Percentiles rank a stretch among this genome's conserved stretches.
phyloP scores from a whole-genome alignment of 179 eudicot genomes.

The Patellifolia procumbens region DNA sequence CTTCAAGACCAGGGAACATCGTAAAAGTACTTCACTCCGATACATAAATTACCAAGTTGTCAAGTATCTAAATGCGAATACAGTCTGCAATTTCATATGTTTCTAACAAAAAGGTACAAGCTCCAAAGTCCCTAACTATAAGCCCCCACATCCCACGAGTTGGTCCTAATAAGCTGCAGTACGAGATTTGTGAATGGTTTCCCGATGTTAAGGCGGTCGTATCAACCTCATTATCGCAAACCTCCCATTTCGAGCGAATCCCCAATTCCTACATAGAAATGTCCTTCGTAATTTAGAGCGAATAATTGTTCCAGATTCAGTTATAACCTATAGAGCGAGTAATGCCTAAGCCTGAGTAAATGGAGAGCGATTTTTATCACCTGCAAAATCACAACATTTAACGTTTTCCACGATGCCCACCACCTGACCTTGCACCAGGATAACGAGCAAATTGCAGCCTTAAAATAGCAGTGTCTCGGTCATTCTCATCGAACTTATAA shows the following conservation, averaged over 20 bases:
- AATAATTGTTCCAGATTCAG: slow-evolving; percentile 19
- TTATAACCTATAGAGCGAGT: slow-evolving; percentile 33
- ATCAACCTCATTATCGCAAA: slow-evolving; percentile 37
- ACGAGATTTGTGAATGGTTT: slow-evolving; percentile 23
- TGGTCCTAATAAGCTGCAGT: slow-evolving; percentile 39
- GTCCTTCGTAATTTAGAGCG: slow-evolving; percentile 43
- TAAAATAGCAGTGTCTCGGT: slow-evolving; percentile 60
- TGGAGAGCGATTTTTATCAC: slow-evolving; percentile 47
- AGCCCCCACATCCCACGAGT: slow-evolving; percentile 33
- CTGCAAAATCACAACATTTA: slow-evolving; percentile 50
- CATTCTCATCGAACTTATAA: slow-evolving; percentile 86
- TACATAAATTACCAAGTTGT: slow-evolving; percentile 22
- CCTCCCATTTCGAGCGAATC: slow-evolving; percentile 40
- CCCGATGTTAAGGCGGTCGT: slow-evolving; percentile 31
- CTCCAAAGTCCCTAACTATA: slow-evolving; percentile 26
- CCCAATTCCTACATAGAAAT: slow-evolving; percentile 70
- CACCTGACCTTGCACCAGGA: slow-evolving; percentile 86
- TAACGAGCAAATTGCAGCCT: slow-evolving; percentile 86
- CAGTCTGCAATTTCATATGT: slow-evolving; percentile 13
- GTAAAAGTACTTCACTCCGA: slow-evolving; percentile 15
- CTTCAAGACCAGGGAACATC: slow-evolving; percentile 17
- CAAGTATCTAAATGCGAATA: slow-evolving; percentile 25
- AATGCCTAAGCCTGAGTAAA: slow-evolving; percentile 36
- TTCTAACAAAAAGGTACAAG: slow-evolving; percentile 16
- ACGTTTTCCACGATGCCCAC: slow-evolving; percentile 80